Percentiles rank a stretch among this genome's conserved stretches.
These are phyloP conservation scores for Ceratocystiopsis brevicomis DNA, from an alignment of 2,329 filamentous ascomycete genomes.

Conservation along the genomic window DNA sequence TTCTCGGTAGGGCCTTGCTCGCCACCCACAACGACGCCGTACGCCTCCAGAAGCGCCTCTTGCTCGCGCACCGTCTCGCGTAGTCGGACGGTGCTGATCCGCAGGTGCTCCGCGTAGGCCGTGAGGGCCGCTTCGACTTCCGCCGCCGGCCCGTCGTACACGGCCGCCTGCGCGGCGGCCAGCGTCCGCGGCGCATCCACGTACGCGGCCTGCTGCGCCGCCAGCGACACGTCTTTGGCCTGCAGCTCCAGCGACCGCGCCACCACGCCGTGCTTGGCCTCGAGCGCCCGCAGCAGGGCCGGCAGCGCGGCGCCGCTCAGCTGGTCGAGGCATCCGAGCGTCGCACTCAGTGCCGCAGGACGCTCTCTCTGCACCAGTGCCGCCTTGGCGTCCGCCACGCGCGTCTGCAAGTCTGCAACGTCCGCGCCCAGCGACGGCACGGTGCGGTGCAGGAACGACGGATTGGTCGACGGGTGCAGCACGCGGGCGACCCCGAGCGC, in stretches of 20 bases:
- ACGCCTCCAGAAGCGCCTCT: conserved; percentile 26
- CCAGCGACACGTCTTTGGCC: conserved; percentile 24
- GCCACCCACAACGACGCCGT: conserved; percentile 24
- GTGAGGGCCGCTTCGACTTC: conserved; percentile 23
- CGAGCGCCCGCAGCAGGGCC: conserved; percentile 29
- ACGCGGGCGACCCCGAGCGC: conserved; percentile 30
- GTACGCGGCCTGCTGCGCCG: conserved; percentile 22
- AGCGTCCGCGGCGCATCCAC: conserved; percentile 19
- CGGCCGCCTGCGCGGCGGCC: conserved; percentile 17
- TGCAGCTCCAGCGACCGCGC: conserved; percentile 32
- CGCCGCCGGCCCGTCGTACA: conserved; percentile 21
- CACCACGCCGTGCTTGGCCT: conserved; percentile 34
- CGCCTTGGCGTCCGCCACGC: conserved; percentile 14
- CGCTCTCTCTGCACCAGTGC: conserved; percentile 20
- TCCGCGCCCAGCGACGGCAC: conserved; percentile 29
- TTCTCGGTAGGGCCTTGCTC: conserved; percentile 20
- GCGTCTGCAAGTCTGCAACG: conserved; percentile 18
- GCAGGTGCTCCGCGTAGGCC: conserved; percentile 29
- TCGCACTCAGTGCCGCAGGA: conserved; percentile 18
- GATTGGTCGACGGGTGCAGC: conserved; percentile 29
- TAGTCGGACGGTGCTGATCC: conserved; percentile 27
- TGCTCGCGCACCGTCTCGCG: conserved; percentile 24
- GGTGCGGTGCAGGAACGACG: conserved; percentile 37
- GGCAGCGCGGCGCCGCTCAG: conserved; percentile 20
- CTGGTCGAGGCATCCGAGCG: conserved; percentile 21